These are phyloP conservation scores for Mycena epipterygia DNA, from an alignment of 768 basidiomycete genomes.

Conservation along the genomic window DNA sequence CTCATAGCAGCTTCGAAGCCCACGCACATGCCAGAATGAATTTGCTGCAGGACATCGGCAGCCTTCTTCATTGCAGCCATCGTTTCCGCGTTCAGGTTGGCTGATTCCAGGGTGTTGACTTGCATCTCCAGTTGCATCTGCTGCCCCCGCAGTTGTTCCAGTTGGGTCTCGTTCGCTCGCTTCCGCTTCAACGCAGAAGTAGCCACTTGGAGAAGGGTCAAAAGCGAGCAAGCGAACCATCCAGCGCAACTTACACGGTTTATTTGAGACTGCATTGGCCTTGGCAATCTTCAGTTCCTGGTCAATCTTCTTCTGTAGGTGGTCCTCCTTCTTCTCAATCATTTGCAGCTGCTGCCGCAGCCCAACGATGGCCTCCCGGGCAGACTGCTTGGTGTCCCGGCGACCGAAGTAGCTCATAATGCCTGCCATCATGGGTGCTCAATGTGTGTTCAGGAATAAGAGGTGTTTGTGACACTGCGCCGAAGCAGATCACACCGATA, in stretches of 20 bases:
- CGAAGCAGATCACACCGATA: slow-evolving; percentile 28
- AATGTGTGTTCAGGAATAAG: slow-evolving; percentile 28
- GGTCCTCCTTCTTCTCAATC: slow-evolving; percentile 99
- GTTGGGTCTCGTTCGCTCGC: slow-evolving; percentile 89
- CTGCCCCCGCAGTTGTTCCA: slow-evolving; percentile 88
- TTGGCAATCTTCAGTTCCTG: slow-evolving; percentile 94
- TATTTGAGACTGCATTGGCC: slow-evolving; percentile 94
- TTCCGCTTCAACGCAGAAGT: slow-evolving; percentile 93
- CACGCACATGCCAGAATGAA: slow-evolving; percentile 91
- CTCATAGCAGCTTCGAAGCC: neutral
- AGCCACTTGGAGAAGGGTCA: slow-evolving; percentile 63
- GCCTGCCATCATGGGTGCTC: slow-evolving; percentile 71
- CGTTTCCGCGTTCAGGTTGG: slow-evolving; percentile 97
- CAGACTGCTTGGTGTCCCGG: slow-evolving; percentile 85
- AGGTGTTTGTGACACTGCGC: slow-evolving; percentile 29
- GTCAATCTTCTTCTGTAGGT: slow-evolving; percentile 95
- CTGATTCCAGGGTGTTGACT: slow-evolving; percentile 96
- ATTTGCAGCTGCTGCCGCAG: slow-evolving; percentile 95
- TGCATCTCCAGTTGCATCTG: slow-evolving; percentile 95
- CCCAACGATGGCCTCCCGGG: slow-evolving; percentile 93
- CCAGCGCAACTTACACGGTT: slow-evolving; percentile 75
- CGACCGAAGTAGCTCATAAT: slow-evolving; percentile 93
- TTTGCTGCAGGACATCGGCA: slow-evolving; percentile 87
- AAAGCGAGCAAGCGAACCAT: neutral
- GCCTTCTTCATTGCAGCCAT: slow-evolving; percentile 98